Conservation (phyloP, 805 yeast species). For the Cyberlindnera lachancei region DNA sequence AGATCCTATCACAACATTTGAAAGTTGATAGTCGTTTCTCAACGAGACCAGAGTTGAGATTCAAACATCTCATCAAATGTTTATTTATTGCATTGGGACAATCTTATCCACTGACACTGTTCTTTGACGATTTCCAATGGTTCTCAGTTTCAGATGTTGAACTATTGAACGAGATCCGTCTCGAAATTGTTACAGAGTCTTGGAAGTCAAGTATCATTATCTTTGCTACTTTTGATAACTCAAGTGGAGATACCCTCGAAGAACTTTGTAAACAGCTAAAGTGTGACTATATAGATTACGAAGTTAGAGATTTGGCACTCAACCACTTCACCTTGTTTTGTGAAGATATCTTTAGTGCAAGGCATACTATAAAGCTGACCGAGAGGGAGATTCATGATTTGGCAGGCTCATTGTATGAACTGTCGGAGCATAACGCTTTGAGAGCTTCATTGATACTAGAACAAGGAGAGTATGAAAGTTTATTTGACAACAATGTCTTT, state of each 20-base stretch:
- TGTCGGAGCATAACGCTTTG: background rate
- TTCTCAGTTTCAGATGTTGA: slow-evolving; percentile 27
- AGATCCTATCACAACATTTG: slow-evolving; percentile 17
- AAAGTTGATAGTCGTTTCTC: slow-evolving; percentile 10
- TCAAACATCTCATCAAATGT: slow-evolving; percentile 34
- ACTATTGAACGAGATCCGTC: slow-evolving; percentile 22
- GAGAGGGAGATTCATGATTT: background rate
- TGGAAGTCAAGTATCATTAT: slow-evolving; percentile 20
- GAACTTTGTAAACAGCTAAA: slow-evolving; percentile 15
- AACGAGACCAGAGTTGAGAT: slow-evolving; percentile 30
- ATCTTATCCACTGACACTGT: slow-evolving; percentile 34
- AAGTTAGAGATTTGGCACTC: background rate
- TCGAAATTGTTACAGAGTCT: slow-evolving; percentile 19
- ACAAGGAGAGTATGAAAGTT: background rate
- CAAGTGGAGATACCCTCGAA: slow-evolving; percentile 6
- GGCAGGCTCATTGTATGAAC: background rate
- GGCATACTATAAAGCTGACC: background rate
- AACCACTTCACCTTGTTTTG: background rate
- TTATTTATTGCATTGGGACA: slow-evolving; percentile 34
- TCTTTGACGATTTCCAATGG: slow-evolving; percentile 41
- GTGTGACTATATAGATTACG: slow-evolving; percentile 12
- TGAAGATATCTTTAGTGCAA: background rate
- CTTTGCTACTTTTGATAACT: slow-evolving; percentile 19
- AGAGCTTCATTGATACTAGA: background rate
- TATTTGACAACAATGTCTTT: slow-evolving; percentile 1